Percentiles rank a stretch among this genome's conserved stretches.
Conservation (phyloP, 164 flowering plant genomes). For the Chimonanthus praecox region DNA sequence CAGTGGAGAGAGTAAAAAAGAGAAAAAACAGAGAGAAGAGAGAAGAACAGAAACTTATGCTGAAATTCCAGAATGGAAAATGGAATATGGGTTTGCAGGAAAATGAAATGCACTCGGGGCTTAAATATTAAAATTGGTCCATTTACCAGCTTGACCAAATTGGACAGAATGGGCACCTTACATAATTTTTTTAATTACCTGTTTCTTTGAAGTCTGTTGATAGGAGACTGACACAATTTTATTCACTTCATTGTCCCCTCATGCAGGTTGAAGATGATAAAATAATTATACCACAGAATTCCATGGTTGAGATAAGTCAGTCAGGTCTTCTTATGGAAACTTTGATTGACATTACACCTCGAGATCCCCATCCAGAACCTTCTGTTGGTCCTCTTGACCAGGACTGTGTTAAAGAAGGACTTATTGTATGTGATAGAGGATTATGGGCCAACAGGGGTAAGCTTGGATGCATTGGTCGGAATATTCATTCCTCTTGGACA, state of each 20-base stretch:
- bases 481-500: slow-evolving; percentile 90
- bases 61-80: too few relatives aligned
- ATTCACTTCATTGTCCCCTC: background rate
- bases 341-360: slow-evolving; percentile 89
- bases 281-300: slow-evolving; percentile 73
- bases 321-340: slow-evolving; percentile 99
- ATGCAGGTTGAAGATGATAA: slow-evolving; percentile 88
- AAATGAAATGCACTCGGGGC: too few relatives aligned
- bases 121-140: too few relatives aligned
- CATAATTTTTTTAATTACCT: too few relatives aligned
- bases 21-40: too few relatives aligned
- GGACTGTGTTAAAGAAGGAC: slow-evolving; percentile 75
- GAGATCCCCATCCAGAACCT: slow-evolving; percentile 75
- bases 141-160: too few relatives aligned
- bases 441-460: slow-evolving; percentile 73
- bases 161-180: too few relatives aligned
- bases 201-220: background rate
- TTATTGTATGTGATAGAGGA: slow-evolving; percentile 89
- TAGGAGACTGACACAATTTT: background rate
- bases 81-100: too few relatives aligned
- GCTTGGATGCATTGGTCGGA: slow-evolving; percentile 90
- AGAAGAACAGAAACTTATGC: too few relatives aligned
- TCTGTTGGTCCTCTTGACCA: slow-evolving; percentile 74
- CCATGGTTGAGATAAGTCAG: slow-evolving; percentile 89
- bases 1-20: too few relatives aligned